Evolutionary conservation across 495 filamentous ascomycete genomes (phyloP), one percentile per base, ranked within the genome.

Genomic region (Cetradonia linearis): DNA sequence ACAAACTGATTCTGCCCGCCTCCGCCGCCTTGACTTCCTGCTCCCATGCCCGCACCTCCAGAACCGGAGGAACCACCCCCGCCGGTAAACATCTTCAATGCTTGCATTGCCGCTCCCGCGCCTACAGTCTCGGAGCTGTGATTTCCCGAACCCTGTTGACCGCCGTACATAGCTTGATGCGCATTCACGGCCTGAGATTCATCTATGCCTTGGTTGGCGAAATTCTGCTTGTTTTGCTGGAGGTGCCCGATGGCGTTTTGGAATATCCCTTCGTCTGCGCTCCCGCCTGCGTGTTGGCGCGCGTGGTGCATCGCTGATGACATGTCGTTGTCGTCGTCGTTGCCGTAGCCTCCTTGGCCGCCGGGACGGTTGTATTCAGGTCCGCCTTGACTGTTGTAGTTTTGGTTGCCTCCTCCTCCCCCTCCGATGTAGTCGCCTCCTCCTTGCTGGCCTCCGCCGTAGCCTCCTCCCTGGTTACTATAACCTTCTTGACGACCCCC

Each of bases 51-150:
- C 0, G 68, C 71, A 20, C 69, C 71, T 48, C 66, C 60, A 6
- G 53, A 63, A 31, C 65, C 56, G 5, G 36, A 53, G 20, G 50
- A 44, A 5, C 58, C 25, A 13, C 60, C 4, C 0, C 68, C 65
- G 11, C 77, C 74, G 2, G 73, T 76, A 58, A 86, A 86, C 78
- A 82, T 80, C 76, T 86, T 86, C 65, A 87, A 61, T 9, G 84
- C 84, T 72, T 86, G 81, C 77, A 86, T 77, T 0, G 84, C 84
- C 5, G 83, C 83, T 0, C 83, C 84, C 1, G 77, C 73, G 20
- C 84, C 84, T 20, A 86, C 63, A 2, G 73, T 72, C 14, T 67
- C 57, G 11, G 71, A 70, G 55, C 74, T 70, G 56, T 76, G 72
- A 6, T 70, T 56, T 63, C 23, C 47, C 0, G 28, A 27, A 9